Evolutionary conservation across 2,329 filamentous ascomycete species (phyloP).

Genomic region (Colletotrichum shisoi): DNA sequence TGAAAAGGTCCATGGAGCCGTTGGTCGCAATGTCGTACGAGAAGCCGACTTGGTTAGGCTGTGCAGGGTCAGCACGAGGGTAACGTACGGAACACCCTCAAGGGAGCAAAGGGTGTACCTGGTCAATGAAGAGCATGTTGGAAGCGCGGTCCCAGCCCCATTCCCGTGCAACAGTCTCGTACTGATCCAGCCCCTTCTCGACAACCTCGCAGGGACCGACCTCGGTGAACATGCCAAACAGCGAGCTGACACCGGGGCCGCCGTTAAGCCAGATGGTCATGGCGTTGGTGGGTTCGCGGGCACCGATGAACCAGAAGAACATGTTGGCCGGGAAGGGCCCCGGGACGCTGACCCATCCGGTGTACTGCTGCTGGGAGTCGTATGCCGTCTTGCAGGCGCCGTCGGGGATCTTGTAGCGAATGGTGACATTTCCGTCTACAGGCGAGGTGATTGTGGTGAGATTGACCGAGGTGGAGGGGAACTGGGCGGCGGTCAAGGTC

Average conservation of each 20-base stretch:
- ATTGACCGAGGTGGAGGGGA: conserved; percentile 45
- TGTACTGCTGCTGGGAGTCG: conserved; percentile 71
- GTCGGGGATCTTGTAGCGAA: conserved; percentile 70
- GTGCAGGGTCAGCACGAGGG: conserved; percentile 44
- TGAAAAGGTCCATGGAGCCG: conserved; percentile 62
- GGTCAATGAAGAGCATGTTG: conserved; percentile 66
- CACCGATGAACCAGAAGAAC: conserved; percentile 62
- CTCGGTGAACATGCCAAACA: conserved; percentile 70
- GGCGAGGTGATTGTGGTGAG: conserved; percentile 68
- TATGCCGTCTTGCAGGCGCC: conserved; percentile 73
- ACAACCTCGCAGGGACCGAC: conserved; percentile 64
- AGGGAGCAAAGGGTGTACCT: conserved; percentile 50
- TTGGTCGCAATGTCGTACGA: conserved; percentile 72
- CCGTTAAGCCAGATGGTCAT: conserved; percentile 72
- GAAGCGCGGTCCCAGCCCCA: conserved; percentile 71
- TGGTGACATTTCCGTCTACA: conserved; percentile 68
- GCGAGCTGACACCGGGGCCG: conserved; percentile 70
- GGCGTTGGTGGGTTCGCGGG: conserved; percentile 53
- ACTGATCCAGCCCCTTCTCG: conserved; percentile 56
- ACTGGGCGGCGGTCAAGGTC: conserved; percentile 33
- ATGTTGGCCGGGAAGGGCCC: conserved; percentile 61
- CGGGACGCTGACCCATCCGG: conserved; percentile 72
- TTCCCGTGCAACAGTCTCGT: conserved; percentile 63
- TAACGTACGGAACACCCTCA: conserved; percentile 41
- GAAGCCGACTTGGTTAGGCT: conserved; percentile 75